Conservation (phyloP, 306 rosid genomes). For the Cucumis sativus region DNA sequence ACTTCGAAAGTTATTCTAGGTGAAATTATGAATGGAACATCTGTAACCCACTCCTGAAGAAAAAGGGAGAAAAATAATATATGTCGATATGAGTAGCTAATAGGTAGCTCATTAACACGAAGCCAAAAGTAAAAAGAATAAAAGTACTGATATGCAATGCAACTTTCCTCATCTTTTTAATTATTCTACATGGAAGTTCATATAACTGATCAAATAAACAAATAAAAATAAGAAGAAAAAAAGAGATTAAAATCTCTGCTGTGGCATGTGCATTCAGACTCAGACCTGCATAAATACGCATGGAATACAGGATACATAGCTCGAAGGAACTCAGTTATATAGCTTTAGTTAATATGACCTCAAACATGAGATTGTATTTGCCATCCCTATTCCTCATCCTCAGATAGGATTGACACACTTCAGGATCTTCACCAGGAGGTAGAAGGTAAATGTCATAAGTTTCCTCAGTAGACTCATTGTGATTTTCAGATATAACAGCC, state of each 20-base stretch:
- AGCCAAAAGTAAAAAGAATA: neutral
- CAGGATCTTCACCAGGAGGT: conserved; percentile 99
- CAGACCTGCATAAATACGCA: neutral
- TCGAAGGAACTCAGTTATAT: neutral
- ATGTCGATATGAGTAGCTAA: neutral
- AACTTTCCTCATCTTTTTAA: neutral
- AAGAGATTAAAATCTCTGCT: neutral
- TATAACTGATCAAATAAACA: neutral
- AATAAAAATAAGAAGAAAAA: neutral
- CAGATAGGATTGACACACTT: conserved; percentile 96
- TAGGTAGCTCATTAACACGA: neutral
- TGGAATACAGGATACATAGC: neutral
- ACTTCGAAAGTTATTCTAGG: conserved; percentile 97
- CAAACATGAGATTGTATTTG: conserved; percentile 98
- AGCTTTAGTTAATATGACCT: conserved; percentile 39
- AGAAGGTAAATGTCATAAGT: conserved; percentile 95
- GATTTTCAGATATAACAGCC: conserved; percentile 54
- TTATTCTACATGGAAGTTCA: neutral
- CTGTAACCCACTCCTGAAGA: conserved; percentile 96
- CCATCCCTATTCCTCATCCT: conserved; percentile 99
- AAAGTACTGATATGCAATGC: neutral
- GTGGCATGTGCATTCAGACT: neutral
- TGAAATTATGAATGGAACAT: conserved; percentile 91
- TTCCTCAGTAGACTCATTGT: conserved; percentile 73
- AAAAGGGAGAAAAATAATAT: conserved; percentile 3